These are phyloP conservation scores for Rhamnella rubrinervis DNA, from an alignment of 331 rosid genomes.

Conservation along the genomic window DNA sequence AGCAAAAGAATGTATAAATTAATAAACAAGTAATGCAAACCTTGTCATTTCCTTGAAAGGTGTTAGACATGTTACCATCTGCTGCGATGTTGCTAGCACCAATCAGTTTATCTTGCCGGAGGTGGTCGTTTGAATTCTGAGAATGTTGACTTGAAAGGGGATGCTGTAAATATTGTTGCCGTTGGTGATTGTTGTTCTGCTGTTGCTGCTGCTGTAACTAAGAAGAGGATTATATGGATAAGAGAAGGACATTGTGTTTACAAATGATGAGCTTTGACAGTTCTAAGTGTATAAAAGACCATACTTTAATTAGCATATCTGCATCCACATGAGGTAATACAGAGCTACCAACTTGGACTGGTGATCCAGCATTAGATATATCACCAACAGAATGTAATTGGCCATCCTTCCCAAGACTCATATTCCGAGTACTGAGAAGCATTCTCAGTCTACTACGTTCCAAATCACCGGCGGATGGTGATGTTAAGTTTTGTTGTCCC, in stretches of 20 bases:
- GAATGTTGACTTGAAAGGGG: conserved; percentile 44
- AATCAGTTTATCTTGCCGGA: conserved; percentile 45
- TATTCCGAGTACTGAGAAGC: conserved; percentile 41
- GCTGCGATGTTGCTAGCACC: conserved; percentile 32
- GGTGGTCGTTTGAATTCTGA: conserved; percentile 41
- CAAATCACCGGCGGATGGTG: conserved; percentile 44
- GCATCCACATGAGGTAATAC: conserved; percentile 44
- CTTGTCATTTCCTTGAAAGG: conserved; percentile 62
- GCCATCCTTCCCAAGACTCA: conserved; percentile 45
- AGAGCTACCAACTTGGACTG: conserved; percentile 49
- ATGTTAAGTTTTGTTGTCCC: conserved; percentile 45
- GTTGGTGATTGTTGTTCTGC: conserved; percentile 41
- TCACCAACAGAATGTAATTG: conserved; percentile 36
- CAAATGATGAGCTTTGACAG: conserved; percentile 6
- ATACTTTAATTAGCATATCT: conserved; percentile 50
- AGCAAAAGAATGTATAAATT: neutral
- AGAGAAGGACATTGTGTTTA: conserved; percentile 10
- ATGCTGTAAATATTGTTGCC: conserved; percentile 44
- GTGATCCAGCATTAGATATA: conserved; percentile 41
- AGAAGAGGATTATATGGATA: conserved; percentile 20
- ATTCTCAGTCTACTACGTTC: conserved; percentile 39
- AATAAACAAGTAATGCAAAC: conserved; percentile 31
- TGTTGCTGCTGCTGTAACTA: conserved; percentile 41
- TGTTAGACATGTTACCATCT: conserved; percentile 41
- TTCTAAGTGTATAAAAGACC: conserved; percentile 11